Conservation (phyloP, 306 rosid species). For the Clitoria ternatea region DNA sequence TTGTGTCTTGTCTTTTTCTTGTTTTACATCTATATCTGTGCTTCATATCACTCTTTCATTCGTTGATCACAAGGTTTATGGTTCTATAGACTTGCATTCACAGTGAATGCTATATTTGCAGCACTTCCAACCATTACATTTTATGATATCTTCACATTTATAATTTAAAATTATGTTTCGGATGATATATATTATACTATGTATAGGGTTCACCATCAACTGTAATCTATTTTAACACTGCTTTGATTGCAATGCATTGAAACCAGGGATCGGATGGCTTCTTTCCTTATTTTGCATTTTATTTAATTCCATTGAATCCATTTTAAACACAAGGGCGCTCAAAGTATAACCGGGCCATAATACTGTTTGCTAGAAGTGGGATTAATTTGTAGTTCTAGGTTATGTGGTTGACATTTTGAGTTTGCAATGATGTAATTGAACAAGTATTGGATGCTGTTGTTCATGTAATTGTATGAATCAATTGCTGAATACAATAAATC, state of each 20-base stretch:
- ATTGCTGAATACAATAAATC: neutral
- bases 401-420: neutral
- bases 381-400: neutral
- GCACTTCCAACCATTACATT: neutral
- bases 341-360: neutral
- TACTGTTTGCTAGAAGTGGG: neutral
- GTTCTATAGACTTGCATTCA: neutral
- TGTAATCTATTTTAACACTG: neutral
- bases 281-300: neutral
- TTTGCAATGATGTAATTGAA: neutral
- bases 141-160: neutral
- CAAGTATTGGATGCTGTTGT: neutral
- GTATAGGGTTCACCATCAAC: neutral
- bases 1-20: neutral
- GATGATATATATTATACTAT: neutral
- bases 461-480: neutral
- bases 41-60: slow-evolving; percentile 6
- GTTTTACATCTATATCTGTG: neutral
- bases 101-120: neutral
- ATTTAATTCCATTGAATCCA: neutral
- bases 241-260: neutral
- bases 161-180: neutral
- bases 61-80: neutral
- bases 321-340: neutral
- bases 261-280: neutral